Evolutionary conservation across 2,329 filamentous ascomycete genomes (phyloP), one percentile per base, ranked within the genome.

Genomic region (Diaporthe eres): DNA sequence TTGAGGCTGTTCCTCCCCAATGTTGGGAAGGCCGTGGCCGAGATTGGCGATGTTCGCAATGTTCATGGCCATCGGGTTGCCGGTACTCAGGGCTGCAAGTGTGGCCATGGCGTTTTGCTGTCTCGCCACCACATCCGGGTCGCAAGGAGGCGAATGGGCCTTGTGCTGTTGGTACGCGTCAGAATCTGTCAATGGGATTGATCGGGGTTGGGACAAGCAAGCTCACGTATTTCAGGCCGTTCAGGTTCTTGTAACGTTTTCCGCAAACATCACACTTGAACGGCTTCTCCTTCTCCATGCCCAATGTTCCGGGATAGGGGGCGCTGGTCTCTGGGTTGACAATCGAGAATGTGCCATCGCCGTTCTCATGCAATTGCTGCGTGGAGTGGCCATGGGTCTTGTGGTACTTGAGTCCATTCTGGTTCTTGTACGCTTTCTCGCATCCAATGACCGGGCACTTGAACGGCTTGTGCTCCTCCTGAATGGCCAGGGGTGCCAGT

Each of bases 201-300:
- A 60, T 68, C 58, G 15, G 44, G 51, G 13, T 60, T 12, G 22
- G 47, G 75, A 47, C 2, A 53, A 55, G 60, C 49, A 49, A 53
- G 86, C 91, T 85, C 85, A 93, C 91, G 83, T 99, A 99, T 92
- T 99, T 99, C 77, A 99, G 90, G 9, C 97, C 97, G 85, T 99
- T 99, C 77, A 99, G 85, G 82, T 99, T 99, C 92, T 99, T 99
- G 87, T 99, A 99, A 71, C 97, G 94, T 88, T 99, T 99, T 81
- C 96, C 96, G 83, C 97, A 99, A 15, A 95, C 94, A 79, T 98
- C 96, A 84, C 97, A 99, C 82, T 96, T 96, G 84, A 98, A 98
- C 3, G 97, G 97, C 87, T 99, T 99, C 87, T 98, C 96, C 84
- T 98, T 99, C 86, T 99, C 97, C 97, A 99, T 99, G n/a, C 97